Evolutionary conservation across 768 basidiomycete species (phyloP).

Genomic region (Boletus rubescentipes): DNA sequence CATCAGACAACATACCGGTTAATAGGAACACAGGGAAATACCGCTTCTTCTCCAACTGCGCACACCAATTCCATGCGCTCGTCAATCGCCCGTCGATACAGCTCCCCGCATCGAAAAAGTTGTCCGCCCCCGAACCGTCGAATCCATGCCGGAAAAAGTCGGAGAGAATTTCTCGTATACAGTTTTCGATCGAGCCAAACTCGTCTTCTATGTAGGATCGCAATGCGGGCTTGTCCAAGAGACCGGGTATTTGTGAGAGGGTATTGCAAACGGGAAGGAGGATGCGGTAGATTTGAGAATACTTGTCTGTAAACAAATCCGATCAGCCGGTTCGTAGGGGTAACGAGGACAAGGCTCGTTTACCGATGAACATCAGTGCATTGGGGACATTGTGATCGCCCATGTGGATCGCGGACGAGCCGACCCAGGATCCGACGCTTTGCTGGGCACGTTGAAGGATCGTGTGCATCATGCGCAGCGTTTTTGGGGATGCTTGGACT

Average conservation of each 20-base stretch:
- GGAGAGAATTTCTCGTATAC: conserved; percentile 66
- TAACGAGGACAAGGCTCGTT: background rate
- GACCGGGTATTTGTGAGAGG: conserved; percentile 65
- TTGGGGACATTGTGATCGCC: conserved; percentile 66
- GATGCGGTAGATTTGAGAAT: conserved; percentile 90
- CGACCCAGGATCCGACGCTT: conserved; percentile 81
- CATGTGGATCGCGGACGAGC: conserved; percentile 87
- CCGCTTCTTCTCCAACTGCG: conserved; percentile 79
- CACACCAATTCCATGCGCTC: conserved; percentile 93
- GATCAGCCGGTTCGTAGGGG: background rate
- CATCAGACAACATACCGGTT: conserved; percentile 52
- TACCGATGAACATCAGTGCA: conserved; percentile 81
- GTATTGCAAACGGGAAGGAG: conserved; percentile 85
- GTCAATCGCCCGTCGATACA: conserved; percentile 83
- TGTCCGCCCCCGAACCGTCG: conserved; percentile 89
- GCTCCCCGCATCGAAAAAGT: conserved; percentile 86
- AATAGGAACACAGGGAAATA: conserved; percentile 80
- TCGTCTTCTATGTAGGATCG: conserved; percentile 78
- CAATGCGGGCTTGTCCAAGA: conserved; percentile 67
- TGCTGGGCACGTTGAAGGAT: conserved; percentile 83
- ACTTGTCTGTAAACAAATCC: conserved; percentile 56
- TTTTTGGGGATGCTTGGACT: conserved; percentile 84
- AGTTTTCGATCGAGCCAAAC: conserved; percentile 73
- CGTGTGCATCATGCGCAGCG: conserved; percentile 86
- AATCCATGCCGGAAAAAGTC: conserved; percentile 90